Evolutionary conservation across 73 alveolate species (phyloP).

Genomic region (Paramecium biaurelia): DNA sequence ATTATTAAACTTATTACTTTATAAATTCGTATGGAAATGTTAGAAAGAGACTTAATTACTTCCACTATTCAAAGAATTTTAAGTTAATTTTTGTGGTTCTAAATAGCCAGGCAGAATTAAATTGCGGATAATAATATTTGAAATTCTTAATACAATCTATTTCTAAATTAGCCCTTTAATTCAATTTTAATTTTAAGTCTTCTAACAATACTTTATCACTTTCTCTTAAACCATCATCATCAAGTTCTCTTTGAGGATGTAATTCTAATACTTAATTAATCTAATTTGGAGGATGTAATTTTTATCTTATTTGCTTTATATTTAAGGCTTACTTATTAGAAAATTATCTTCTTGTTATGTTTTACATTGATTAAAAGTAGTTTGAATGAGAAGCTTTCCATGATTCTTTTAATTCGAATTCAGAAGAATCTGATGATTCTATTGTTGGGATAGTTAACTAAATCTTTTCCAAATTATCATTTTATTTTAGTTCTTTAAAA

Average conservation of each 20-base stretch:
- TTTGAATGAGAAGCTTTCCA: not conserved
- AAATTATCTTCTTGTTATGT: not conserved
- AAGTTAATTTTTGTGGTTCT: not conserved
- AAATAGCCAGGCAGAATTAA: not conserved
- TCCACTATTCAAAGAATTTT: slow-evolving; percentile 2
- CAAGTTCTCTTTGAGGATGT: not conserved
- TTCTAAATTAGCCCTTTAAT: not conserved
- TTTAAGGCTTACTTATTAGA: not conserved
- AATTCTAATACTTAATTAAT: not conserved
- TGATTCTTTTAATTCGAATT: slow-evolving; percentile 25
- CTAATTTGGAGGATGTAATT: not conserved
- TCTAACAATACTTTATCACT: not conserved
- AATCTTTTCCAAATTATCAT: not conserved
- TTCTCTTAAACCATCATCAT: not conserved
- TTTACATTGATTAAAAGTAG: not conserved
- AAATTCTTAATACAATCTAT: not conserved
- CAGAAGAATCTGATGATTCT: slow-evolving; percentile 29
- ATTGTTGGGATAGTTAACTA: not conserved
- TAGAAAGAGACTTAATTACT: not conserved
- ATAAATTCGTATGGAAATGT: not conserved
- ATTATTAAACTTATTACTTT: not conserved
- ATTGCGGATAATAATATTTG: slow-evolving; percentile 27
- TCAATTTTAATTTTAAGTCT: not conserved
- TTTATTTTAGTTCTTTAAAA: not conserved
- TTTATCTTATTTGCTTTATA: not conserved